phyloP scores from a whole-genome alignment of 1,139 yeast species.

The Blastobotrys buckinghamii region DNA sequence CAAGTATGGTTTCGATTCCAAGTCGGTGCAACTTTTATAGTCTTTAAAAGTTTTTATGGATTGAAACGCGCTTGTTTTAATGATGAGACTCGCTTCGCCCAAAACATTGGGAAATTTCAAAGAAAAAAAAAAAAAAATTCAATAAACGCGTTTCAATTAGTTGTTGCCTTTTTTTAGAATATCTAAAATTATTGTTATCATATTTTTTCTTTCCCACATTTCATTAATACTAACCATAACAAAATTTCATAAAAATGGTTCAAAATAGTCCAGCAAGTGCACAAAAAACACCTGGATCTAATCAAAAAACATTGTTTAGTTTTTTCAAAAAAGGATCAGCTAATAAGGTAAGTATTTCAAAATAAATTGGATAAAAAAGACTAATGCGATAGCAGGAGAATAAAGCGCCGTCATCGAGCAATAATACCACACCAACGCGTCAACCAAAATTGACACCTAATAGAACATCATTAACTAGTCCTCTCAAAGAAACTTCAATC shows the following conservation, averaged over 20 bases:
- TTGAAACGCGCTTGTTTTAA: too few relatives aligned
- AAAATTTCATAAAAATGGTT: neutral
- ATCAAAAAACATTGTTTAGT: constrained; percentile 22
- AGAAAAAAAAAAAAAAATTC: too few relatives aligned
- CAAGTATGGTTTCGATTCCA: too few relatives aligned
- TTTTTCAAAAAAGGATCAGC: constrained; percentile 19
- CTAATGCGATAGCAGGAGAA: constrained; percentile 11
- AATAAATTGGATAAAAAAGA: neutral
- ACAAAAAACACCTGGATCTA: constrained; percentile 9
- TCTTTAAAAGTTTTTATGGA: too few relatives aligned
- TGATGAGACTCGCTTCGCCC: too few relatives aligned
- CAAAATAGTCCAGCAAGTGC: constrained; percentile 8
- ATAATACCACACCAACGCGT: constrained; percentile 3
- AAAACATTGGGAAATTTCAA: too few relatives aligned
- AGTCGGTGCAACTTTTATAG: too few relatives aligned
- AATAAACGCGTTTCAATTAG: neutral
- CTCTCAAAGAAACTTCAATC: neutral
- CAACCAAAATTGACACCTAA: neutral
- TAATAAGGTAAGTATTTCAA: constrained; percentile 2
- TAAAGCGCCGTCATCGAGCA: constrained; percentile 6
- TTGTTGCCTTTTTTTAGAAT: too few relatives aligned
- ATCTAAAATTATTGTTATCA: too few relatives aligned
- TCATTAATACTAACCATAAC: too few relatives aligned
- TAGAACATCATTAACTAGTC: neutral
- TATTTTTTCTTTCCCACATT: neutral